phyloP scores from a whole-genome alignment of 371 early-diverging fungal species.

The Mucor circinelloides region DNA sequence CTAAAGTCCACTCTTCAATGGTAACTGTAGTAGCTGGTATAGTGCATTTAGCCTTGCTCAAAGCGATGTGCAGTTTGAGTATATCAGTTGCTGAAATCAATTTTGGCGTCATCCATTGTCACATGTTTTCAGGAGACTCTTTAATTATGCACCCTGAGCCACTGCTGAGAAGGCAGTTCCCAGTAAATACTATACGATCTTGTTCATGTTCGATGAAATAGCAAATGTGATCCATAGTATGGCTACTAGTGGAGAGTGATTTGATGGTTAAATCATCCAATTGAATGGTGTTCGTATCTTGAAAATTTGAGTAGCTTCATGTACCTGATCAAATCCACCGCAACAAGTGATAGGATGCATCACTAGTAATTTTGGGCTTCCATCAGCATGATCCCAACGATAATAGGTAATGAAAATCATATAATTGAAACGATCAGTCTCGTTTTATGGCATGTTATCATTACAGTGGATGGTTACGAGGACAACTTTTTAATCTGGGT shows the following conservation, averaged over 20 bases:
- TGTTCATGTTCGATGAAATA: slow-evolving; percentile 25
- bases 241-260: slow-evolving; percentile 71
- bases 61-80: no score
- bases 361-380: slow-evolving; percentile 61
- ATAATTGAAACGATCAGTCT: neutral
- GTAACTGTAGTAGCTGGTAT: no score
- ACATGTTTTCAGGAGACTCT: slow-evolving; percentile 86
- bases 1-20: no score
- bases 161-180: slow-evolving; percentile 43
- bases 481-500: slow-evolving; percentile 52
- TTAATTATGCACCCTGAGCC: slow-evolving; percentile 96
- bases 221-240: slow-evolving; percentile 74
- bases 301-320: slow-evolving; percentile 61
- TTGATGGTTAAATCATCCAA: slow-evolving; percentile 61
- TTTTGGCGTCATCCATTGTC: slow-evolving; percentile 78
- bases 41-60: no score
- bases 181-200: slow-evolving; percentile 35
- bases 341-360: slow-evolving; percentile 30
- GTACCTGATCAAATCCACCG: slow-evolving; percentile 54
- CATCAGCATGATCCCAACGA: slow-evolving; percentile 82
- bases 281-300: slow-evolving; percentile 65
- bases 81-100: slow-evolving; percentile 95
- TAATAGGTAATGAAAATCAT: slow-evolving; percentile 78
- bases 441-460: neutral
- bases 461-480: slow-evolving; percentile 22